Percentiles rank a stretch among this genome's conserved stretches.
phyloP scores from a whole-genome alignment of 176 grass and related monocot genomes.

The Oryza meyeriana region DNA sequence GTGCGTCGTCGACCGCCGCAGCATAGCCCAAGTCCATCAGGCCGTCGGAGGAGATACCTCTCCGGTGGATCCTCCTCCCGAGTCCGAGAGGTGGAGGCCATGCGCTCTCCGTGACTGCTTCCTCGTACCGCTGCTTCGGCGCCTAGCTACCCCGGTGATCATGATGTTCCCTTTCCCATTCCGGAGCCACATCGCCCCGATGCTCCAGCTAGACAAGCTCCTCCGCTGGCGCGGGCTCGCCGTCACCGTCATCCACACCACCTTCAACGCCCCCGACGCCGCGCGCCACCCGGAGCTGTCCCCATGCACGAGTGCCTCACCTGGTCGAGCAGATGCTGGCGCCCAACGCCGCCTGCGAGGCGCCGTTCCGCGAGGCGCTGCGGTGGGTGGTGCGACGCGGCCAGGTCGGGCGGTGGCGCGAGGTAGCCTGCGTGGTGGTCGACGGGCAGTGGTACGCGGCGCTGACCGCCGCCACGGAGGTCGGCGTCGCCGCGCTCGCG shows the following conservation, averaged over 20 bases:
- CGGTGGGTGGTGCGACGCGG: neutral
- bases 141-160: no score
- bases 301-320: neutral
- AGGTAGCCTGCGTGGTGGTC: neutral
- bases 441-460: constrained; percentile 12
- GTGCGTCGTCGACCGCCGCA: no score
- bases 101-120: no score
- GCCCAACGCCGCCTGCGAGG: constrained; percentile 17
- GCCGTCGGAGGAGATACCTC: no score
- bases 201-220: constrained; percentile 38
- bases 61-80: no score
- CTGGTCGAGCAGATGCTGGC: constrained; percentile 4
- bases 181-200: constrained; percentile 36
- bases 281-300: constrained; percentile 24
- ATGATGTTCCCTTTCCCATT: constrained; percentile 45
- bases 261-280: constrained; percentile 33
- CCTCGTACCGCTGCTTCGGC: no score
- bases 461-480: neutral
- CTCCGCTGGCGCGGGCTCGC: constrained; percentile 28
- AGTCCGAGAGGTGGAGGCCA: no score
- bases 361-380: constrained; percentile 10
- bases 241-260: constrained; percentile 48
- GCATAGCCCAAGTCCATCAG: no score
- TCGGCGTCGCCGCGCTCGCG: constrained; percentile 4
- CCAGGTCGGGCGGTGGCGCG: neutral